Evolutionary conservation across 2,329 filamentous ascomycete species (phyloP), one percentile per base, ranked within the genome.

Genomic region (Cryphonectria naterciae): DNA sequence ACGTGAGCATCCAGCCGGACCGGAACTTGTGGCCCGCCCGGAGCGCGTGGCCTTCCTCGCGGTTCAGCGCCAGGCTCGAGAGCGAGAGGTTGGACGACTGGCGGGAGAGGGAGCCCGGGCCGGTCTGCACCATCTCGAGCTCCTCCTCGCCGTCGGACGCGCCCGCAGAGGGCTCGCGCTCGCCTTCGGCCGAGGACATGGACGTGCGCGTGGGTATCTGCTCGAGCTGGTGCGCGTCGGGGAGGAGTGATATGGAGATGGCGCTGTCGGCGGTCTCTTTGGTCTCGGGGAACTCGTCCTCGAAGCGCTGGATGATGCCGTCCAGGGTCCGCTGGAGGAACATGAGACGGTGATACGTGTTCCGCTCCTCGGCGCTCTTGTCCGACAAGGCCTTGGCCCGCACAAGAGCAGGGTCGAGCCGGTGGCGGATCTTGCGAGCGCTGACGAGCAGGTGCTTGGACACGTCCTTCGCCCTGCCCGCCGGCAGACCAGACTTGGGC

Each of bases 241-340:
- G 74, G 8, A 74, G 64, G 8, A 74, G 64, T n/a, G 75, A 74
- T n/a, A 76, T 70, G 1, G 77, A 78, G 5, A 77, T 72, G 28
- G 77, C 77, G 49, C 78, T 76, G 65, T 79, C 77, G 13, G 74
- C 74, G 19, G 76, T 76, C 69, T 84, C 84, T 49, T 93, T 90
- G 0, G 93, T 97, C 78, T 98, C 95, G 0, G 96, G 96, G 77
- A 94, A 98, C 80, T 98, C 95, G 78, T 97, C 93, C 80, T 98
- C 96, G 78, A 98, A 99, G 39, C 96, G 92, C 78, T 93, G 91
- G 77, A 98, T 98, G 83, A 98, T 98, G 75, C 92, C 91, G 77
- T 94, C 88, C 13, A 99, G 86, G 0, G 96, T 98, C 72, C 92
- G 86, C 77, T 98, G 94, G 41, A 99, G 88, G 87, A 97, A 97